Base-by-base conservation (phyloP, 495 filamentous ascomycete genomes). In the Penicillium angulare region DNA sequence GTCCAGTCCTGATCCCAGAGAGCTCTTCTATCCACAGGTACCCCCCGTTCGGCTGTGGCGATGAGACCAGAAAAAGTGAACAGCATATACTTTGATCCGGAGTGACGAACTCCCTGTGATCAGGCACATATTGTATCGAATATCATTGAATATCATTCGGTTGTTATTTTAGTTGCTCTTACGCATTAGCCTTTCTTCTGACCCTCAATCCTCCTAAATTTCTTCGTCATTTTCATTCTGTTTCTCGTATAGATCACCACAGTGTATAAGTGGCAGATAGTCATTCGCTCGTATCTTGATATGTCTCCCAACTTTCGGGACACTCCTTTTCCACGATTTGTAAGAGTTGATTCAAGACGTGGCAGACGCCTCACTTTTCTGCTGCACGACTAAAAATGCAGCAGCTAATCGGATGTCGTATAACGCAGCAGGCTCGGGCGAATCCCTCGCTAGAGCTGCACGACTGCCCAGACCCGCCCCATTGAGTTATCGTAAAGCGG, bases 1-100 rank as follows among this genome's bases (percentile, higher is more conserved):
- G 32, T 58, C 53, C 55, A 59, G 59, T 59, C 62, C 59, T 63
- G 52, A 62, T 49, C 45, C 33, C 51, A 36, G 36, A 55, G 48
- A 51, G 53, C 50, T 47, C 54, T 49, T 53, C 54, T 49, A 56
- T 53, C 44, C 47, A 48, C 53, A 53, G 45, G 48, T 52, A 29
- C 44, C 47, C 44, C 45, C 49, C 42, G 46, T 40, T 53, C 45
- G 56, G 49, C 44, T 50, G 60, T 55, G 58, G 55, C 41, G 53
- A 56, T 59, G 59, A 60, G 62, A 60, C 49, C 44, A 57, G 62
- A 63, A 65, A 38, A 65, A 65, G 62, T 65, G 62, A 65, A 65
- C 62, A 65, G 45, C 45, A 48, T 31, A 50, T 35, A 52, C 38
- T 23, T 41, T 23, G 41, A 52, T 52, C 48, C 40, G 53, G 48